Percentiles rank a stretch among this genome's conserved stretches.
Evolutionary conservation across 2,329 filamentous ascomycete genomes (phyloP).

Genomic region (Cladosporium sp.): DNA sequence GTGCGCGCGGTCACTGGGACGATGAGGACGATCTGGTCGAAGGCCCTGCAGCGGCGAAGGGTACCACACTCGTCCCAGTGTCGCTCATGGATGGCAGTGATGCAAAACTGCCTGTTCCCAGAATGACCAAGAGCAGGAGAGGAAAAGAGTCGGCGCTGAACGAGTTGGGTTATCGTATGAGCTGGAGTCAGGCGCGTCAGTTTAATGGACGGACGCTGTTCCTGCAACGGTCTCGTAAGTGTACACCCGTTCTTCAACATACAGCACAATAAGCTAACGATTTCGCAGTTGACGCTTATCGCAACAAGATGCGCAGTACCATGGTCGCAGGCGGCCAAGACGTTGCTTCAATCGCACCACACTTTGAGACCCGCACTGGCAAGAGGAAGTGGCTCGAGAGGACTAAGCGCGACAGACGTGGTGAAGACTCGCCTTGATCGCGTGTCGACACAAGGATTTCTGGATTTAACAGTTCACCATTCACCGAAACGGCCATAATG

Average conservation of each 20-base stretch:
- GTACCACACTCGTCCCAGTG: conserved; percentile 50
- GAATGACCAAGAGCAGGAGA: conserved; percentile 67
- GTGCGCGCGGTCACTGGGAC: conserved; percentile 72
- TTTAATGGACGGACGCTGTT: conserved; percentile 86
- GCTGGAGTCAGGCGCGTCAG: conserved; percentile 90
- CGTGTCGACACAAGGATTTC: neutral
- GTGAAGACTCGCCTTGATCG: conserved; percentile 15
- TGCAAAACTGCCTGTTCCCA: conserved; percentile 71
- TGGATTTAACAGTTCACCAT: neutral
- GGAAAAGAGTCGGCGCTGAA: conserved; percentile 88
- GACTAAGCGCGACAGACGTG: conserved; percentile 37
- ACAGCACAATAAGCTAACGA: neutral
- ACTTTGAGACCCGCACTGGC: conserved; percentile 85
- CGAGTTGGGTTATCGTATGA: conserved; percentile 91
- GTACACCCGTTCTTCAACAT: conserved; percentile 34
- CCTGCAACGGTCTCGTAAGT: conserved; percentile 83
- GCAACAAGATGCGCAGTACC: conserved; percentile 82
- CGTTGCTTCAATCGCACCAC: conserved; percentile 69
- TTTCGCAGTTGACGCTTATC: conserved; percentile 80
- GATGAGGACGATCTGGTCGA: conserved; percentile 62
- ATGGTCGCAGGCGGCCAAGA: conserved; percentile 80
- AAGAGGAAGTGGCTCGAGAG: conserved; percentile 64
- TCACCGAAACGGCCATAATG: neutral
- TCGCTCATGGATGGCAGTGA: conserved; percentile 66
- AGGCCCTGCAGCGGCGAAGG: conserved; percentile 41